Conservation (phyloP, 1,284 basidiomycete genomes). For the Ceratobasidium sp. region DNA sequence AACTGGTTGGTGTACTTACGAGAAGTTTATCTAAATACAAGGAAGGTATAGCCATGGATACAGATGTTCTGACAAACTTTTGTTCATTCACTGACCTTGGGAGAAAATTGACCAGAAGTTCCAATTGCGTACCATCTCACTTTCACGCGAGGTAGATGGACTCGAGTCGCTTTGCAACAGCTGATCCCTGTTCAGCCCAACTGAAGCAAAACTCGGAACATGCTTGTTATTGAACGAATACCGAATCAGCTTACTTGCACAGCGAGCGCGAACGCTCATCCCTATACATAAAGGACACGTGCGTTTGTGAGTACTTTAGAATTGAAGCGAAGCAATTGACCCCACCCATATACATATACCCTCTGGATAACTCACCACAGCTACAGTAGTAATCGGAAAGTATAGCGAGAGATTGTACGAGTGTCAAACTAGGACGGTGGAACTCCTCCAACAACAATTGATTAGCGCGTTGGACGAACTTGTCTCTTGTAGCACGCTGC, state of each 20-base stretch:
- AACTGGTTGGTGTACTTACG: not conserved
- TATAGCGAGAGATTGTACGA: not conserved
- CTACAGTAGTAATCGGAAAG: slow-evolving; percentile 22
- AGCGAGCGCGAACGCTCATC: not conserved
- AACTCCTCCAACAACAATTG: not conserved
- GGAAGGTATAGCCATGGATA: no score
- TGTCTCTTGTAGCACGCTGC: not conserved
- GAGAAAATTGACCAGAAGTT: slow-evolving; percentile 10
- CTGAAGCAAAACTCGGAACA: not conserved
- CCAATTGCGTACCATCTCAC: not conserved
- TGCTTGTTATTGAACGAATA: no score
- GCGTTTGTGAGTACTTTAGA: not conserved
- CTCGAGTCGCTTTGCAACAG: no score
- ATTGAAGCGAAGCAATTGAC: not conserved
- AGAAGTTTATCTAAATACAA: not conserved
- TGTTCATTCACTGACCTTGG: not conserved
- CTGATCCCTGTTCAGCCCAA: not conserved
- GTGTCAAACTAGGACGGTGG: not conserved
- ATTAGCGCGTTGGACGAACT: not conserved
- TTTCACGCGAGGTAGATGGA: not conserved
- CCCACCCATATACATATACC: slow-evolving; percentile 21
- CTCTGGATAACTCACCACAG: not conserved
- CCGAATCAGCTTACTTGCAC: not conserved
- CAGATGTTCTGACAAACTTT: not conserved
- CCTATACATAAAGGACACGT: not conserved